Evolutionary conservation across 1,284 basidiomycete genomes (phyloP), one percentile per base, ranked within the genome.

Genomic region (Mrakiaceae sp.): DNA sequence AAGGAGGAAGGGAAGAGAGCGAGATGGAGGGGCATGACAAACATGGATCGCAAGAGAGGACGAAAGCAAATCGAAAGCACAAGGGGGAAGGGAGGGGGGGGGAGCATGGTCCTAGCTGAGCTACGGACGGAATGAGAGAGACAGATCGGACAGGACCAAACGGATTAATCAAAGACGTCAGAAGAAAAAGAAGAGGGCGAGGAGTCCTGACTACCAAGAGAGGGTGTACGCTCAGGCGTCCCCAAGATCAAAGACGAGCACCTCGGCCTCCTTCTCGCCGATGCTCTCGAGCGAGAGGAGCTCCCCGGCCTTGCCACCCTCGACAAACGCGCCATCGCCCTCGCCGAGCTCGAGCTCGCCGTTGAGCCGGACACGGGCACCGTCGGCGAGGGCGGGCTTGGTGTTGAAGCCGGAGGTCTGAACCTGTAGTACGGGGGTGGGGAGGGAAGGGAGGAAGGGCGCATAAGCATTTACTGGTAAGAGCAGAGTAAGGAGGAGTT

Each of bases 321-420:
- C 71, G 66, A 88, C 74, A 72, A 88, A 89, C n/a, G 82, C 82
- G 0, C 85, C 88, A 71, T 88, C 87, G 2, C 87, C 88, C 71
- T 87, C 87, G 46, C 75, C 77, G 3, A 80, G 72, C 52, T 78
- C 78, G 4, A 74, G 74, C 14, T 76, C 75, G 43, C 64, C 62
- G 63, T 72, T 71, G 51, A 84, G 68, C 61, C 73, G 79, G 62
- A 87, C 72, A 53, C 74, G 73, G 0, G 81, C 82, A 0, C 86
- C 86, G 6, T 69, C 66, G 49, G 69, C 70, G 47, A 68, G 64
- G 1, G 72, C 75, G 0, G 82, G 77, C 27, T 73, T 70, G 0
- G 79, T 72, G 68, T 90, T 87, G 75, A 87, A 92, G 3, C 88
- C 89, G 40, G 84, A 84, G 8, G 80, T 84, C 76, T 90, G 87